phyloP scores from a whole-genome alignment of 148 eudicot species.

The Agrostemma githago region DNA sequence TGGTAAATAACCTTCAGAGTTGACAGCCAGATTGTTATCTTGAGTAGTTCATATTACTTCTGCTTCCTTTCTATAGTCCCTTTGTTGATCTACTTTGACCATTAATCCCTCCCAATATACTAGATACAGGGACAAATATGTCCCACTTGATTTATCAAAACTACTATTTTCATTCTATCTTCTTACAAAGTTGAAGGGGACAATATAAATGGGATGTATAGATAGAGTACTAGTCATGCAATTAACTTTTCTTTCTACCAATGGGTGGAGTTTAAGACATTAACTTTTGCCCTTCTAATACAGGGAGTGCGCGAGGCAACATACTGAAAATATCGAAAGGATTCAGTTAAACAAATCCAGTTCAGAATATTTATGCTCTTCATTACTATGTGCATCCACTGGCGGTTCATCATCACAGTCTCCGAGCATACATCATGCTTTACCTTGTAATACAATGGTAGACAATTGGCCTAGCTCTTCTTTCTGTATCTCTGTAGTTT shows the following conservation, averaged over 20 bases:
- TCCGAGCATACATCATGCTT: neutral
- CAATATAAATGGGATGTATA: neutral
- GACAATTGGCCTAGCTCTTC: constrained; percentile 1
- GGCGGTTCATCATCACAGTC: constrained; percentile 5
- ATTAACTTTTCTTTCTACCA: neutral
- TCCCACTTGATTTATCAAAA: neutral
- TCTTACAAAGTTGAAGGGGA: neutral
- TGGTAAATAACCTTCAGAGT: neutral
- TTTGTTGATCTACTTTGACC: neutral
- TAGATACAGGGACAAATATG: neutral
- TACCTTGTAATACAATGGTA: neutral
- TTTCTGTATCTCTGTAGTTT: neutral
- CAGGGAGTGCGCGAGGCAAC: neutral
- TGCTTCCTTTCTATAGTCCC: neutral
- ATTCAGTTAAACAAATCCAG: too few relatives aligned
- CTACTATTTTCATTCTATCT: neutral
- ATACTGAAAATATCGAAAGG: neutral
- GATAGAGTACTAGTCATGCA: neutral
- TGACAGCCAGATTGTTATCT: neutral
- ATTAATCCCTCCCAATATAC: neutral
- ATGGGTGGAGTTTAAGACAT: neutral
- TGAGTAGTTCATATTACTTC: neutral
- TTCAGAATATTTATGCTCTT: neutral
- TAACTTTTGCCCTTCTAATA: neutral
- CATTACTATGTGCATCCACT: neutral